Evolutionary conservation across 129 eudicot species (phyloP).

Genomic region (Flaveria bidentis): DNA sequence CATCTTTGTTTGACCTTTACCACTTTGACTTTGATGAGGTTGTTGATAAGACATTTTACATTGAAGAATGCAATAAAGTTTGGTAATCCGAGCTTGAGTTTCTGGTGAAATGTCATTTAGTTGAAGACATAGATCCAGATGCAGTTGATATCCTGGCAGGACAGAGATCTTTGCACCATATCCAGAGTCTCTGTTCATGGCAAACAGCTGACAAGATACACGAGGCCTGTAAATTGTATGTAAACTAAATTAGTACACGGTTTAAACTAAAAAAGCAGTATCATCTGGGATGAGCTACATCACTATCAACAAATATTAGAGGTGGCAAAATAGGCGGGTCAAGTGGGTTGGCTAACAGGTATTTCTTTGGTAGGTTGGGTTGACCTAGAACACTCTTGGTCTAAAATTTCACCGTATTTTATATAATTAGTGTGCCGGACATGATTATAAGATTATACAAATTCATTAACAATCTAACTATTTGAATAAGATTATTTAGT

Average conservation of each 20-base stretch:
- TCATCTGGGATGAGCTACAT: background rate
- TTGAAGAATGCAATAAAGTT: constrained; percentile 66
- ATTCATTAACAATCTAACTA: background rate
- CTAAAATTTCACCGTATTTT: background rate
- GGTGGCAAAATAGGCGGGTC: constrained; percentile 10
- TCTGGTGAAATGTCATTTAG: constrained; percentile 49
- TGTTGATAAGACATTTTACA: constrained; percentile 40
- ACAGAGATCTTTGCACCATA: constrained; percentile 45
- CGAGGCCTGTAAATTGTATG: constrained; percentile 50
- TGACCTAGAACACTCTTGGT: background rate
- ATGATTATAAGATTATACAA: background rate
- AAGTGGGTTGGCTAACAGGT: background rate
- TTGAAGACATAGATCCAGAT: constrained; percentile 73
- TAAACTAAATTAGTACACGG: constrained; percentile 19
- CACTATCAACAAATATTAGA: background rate
- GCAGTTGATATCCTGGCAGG: constrained; percentile 49
- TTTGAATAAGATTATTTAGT: background rate
- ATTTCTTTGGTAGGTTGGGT: background rate
- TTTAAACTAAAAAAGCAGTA: background rate
- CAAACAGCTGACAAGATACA: constrained; percentile 59
- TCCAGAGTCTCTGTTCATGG: constrained; percentile 49
- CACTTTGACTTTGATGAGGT: constrained; percentile 22
- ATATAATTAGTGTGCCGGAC: background rate
- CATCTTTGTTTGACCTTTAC: constrained; percentile 29
- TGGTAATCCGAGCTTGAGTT: constrained; percentile 35